phyloP scores from a whole-genome alignment of 805 yeast genomes.

The Lachancea kluyveri region DNA sequence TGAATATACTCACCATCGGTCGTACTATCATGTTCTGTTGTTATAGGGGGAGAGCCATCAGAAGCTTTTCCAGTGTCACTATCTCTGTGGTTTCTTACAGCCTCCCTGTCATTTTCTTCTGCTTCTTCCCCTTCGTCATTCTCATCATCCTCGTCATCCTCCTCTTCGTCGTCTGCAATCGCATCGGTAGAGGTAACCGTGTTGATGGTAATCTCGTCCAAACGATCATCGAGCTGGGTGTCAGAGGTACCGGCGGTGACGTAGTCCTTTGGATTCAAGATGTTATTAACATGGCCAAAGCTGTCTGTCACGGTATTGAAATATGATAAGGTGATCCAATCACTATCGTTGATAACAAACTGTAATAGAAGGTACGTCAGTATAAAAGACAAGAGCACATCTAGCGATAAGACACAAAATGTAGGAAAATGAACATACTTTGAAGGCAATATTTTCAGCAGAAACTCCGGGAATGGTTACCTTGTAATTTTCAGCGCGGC shows the following conservation, averaged over 20 bases:
- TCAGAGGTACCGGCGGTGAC: background rate
- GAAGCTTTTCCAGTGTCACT: no score
- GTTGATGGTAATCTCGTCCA: conserved; percentile 17
- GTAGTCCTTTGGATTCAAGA: conserved; percentile 15
- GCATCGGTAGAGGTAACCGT: no score
- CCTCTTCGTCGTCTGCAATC: no score
- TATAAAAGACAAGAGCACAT: no score
- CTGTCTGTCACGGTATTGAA: conserved; percentile 21
- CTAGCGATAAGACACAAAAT: no score
- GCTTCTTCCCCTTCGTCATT: conserved; percentile 5
- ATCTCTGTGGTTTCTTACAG: background rate
- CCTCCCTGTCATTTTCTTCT: background rate
- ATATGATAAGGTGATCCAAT: conserved; percentile 22
- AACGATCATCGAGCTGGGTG: conserved; percentile 11
- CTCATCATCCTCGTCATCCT: conserved; percentile 11
- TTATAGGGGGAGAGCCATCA: no score
- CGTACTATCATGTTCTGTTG: background rate
- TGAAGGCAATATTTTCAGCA: conserved; percentile 3
- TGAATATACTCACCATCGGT: conserved; percentile 20
- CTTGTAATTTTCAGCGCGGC: conserved; percentile 11
- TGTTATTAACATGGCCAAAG: conserved; percentile 21
- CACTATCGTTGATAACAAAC: conserved; percentile 20
- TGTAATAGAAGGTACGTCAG: conserved; percentile 8
- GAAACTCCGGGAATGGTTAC: conserved; percentile 8
- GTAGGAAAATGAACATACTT: conserved; percentile 5